Base-by-base conservation (phyloP, 73 alveolate species). In the Uronychia setigera region DNA sequence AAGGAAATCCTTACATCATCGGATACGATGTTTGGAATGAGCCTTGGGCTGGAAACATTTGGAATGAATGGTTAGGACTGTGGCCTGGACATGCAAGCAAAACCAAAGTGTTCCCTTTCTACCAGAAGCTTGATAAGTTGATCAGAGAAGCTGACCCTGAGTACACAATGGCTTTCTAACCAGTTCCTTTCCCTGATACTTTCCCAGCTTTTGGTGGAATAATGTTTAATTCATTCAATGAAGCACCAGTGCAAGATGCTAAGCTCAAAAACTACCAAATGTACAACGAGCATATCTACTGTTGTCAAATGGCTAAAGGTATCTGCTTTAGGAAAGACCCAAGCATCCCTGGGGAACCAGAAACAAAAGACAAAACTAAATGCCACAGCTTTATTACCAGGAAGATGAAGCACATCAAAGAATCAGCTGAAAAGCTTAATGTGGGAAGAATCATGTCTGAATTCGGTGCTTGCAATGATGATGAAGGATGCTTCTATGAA, bases 21-120 rank as follows among this genome's bases (percentile, higher is more conserved):
- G 98, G 99, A 13, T 96, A 95, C 84, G 99, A 96, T 77, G 91
- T 96, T 74, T 92, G 94, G 87, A 96, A 96, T 93, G 99, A 96
- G 80, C 99, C 99, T 1, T 84, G 87, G 76, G 92, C 97, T 57
- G 97, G 96, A 31, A 93, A 93, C 26, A 78, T 91, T 28, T 93
- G 87, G 87, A 90, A 91, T 58, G 91, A 92, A 76, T 74, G 88
- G 1, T 78, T 80, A 74, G 79, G 75, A 67, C 29, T 88, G 35
- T 85, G 90, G 32, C 97, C 97, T 14, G 89, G 96, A 25, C 78
- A 82, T 32, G 86, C 92, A 5, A 95, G 90, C 82, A 30, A 85
- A 1, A 76, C 35, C 11, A 80, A 75, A 32, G 31, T 93, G 30
- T 58, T 75, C 30, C 94, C 92, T 0, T 79, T 90, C 75, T 93